Evolutionary conservation across 352 stramenopile species (phyloP), one percentile per base, ranked within the genome.

Genomic region (Hyaloperonospora arabidopsidis): DNA sequence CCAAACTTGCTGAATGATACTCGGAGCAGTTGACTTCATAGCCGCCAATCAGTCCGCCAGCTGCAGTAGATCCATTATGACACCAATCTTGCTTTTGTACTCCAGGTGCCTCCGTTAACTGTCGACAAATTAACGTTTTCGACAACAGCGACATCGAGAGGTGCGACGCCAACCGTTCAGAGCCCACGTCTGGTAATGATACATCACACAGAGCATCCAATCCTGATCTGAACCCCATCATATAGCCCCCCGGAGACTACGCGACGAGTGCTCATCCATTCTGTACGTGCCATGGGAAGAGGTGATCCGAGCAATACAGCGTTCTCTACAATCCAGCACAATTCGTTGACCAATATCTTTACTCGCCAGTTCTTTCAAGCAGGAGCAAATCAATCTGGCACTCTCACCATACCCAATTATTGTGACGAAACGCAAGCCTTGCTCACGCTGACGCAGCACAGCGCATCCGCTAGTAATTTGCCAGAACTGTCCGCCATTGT

Each of bases 171-270:
- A 2, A 81, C 81, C 6, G 60, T 89, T 82, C 12, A 93, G 50
- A 15, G 81, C 64, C 82, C 76, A 93, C 22, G 78, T 76, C 45
- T 94, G 82, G 48, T 90, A 90, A 12, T 87, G 76, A 58, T 96
- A 97, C 72, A 97, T 90, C 36, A 97, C 65, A 15, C 77, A 78
- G 17, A 97, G 72, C 77, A 96, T 95, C 73, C 82, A 91, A 70
- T 97, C 89, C 43, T 90, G 86, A 21, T 85, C 74, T 0, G 76
- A 93, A 61, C 89, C 15, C 87, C 86, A 59, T 97, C 97, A 61
- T 97, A 89, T 0, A 96, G 55, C 21, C 89, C 71, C 1, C 87
- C 85, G 2, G 87, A 83, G 3, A 96, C 86, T 13, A 97, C 63
- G 45, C 70, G 52, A 7, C 82, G 65, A 5, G 75, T 82, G 28